These are phyloP conservation scores for Aspergillus taichungensis DNA, from an alignment of 495 filamentous ascomycete genomes.

Conservation along the genomic window DNA sequence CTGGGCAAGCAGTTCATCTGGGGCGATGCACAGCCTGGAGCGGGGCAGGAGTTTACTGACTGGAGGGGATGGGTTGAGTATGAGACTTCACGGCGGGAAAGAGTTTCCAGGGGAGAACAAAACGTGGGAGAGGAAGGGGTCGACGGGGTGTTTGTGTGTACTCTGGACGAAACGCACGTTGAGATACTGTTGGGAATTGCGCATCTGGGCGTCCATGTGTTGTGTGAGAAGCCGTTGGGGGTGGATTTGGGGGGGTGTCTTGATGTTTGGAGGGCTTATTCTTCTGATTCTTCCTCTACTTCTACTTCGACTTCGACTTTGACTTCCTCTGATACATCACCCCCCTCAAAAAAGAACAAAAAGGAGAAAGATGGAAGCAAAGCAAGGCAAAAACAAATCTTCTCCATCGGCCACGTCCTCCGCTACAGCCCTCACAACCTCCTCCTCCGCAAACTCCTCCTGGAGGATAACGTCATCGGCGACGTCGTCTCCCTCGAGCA, in stretches of 20 bases:
- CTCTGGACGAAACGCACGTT: conserved; percentile 77
- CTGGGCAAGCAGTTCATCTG: conserved; percentile 65
- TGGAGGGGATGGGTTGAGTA: conserved; percentile 68
- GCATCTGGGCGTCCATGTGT: conserved; percentile 64
- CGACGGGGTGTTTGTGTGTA: conserved; percentile 81
- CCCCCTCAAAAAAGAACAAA: too few species aligned
- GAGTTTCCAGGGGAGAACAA: too few species aligned
- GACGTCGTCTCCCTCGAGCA: conserved; percentile 82
- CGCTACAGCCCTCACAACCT: conserved; percentile 90
- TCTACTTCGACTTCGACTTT: too few species aligned
- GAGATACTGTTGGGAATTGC: conserved; percentile 67
- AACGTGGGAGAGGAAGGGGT: conserved; percentile 25
- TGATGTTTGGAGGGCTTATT: too few species aligned
- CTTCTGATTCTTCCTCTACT: conserved; percentile 52
- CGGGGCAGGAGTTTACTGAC: conserved; percentile 56
- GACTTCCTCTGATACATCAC: too few species aligned
- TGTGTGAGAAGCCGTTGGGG: conserved; percentile 89
- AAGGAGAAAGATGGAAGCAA: background rate
- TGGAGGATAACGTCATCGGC: conserved; percentile 63
- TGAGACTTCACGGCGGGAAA: conserved; percentile 49
- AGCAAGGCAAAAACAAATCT: conserved; percentile 26
- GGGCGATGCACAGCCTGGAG: conserved; percentile 34
- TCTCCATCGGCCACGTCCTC: conserved; percentile 74
- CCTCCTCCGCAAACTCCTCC: conserved; percentile 65
- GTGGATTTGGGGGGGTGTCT: too few species aligned